phyloP scores from a whole-genome alignment of 768 basidiomycete species.

The Cubamyces lactineus region DNA sequence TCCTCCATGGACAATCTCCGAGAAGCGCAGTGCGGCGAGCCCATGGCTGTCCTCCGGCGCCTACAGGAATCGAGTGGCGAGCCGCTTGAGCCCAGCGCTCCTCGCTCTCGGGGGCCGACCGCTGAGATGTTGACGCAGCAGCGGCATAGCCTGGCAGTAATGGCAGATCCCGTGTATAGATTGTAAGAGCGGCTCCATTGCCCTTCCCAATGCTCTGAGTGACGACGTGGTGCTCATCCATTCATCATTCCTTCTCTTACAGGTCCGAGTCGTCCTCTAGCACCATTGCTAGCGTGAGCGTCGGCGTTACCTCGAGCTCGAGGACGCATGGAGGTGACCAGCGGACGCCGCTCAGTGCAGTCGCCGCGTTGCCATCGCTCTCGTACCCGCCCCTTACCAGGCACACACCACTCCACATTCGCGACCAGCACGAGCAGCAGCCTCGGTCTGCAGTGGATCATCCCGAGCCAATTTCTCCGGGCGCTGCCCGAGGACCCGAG shows the following conservation, averaged over 20 bases:
- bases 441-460: slow-evolving; percentile 12
- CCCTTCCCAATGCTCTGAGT: not conserved
- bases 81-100: slow-evolving; percentile 4
- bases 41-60: slow-evolving; percentile 67
- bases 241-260: slow-evolving; percentile 7
- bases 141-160: slow-evolving; percentile 19
- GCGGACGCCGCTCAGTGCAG: slow-evolving; percentile 16
- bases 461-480: not conserved
- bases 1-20: slow-evolving; percentile 63
- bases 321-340: not conserved
- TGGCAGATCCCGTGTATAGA: slow-evolving; percentile 12
- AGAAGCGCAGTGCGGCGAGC: slow-evolving; percentile 54
- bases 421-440: not conserved
- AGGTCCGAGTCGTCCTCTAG: slow-evolving; percentile 11
- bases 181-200: slow-evolving; percentile 4
- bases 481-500: slow-evolving; percentile 8
- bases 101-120: slow-evolving; percentile 9
- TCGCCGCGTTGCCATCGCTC: slow-evolving; percentile 11
- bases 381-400: slow-evolving; percentile 7
- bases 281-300: not conserved
- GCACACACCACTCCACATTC: slow-evolving; percentile 4
- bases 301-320: not conserved
- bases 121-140: slow-evolving; percentile 15
- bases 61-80: slow-evolving; percentile 58
- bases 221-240: not conserved